Percentiles rank a stretch among this genome's conserved stretches.
Conservation (phyloP, 192 early-diverging fungal species). For the Coemansia umbellata region DNA sequence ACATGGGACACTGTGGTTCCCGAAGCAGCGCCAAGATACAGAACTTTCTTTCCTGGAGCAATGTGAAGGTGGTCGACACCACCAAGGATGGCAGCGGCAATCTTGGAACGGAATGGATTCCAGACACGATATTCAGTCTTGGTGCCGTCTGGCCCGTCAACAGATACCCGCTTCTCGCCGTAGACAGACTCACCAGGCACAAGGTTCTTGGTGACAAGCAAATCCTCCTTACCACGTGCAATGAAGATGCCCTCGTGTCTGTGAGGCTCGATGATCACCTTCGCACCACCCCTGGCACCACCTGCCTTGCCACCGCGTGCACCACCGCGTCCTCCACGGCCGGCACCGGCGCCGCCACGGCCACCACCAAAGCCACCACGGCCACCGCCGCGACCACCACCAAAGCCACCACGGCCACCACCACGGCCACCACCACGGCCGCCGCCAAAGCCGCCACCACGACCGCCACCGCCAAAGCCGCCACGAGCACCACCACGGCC, state of each 20-base stretch:
- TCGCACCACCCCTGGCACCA: conserved; percentile 85
- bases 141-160: conserved; percentile 91
- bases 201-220: conserved; percentile 97
- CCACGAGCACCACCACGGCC: conserved; percentile 47
- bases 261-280: conserved; percentile 96
- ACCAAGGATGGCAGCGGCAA: conserved; percentile 95
- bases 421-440: conserved; percentile 48
- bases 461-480: conserved; percentile 52
- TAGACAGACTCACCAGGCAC: conserved; percentile 96
- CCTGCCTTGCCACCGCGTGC: conserved; percentile 61
- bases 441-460: conserved; percentile 18
- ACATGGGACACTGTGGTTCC: conserved; percentile 97
- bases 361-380: conserved; percentile 42
- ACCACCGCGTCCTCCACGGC: conserved; percentile 49
- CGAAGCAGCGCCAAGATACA: conserved; percentile 94
- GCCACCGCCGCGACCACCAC: conserved; percentile 50
- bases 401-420: conserved; percentile 30
- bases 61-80: conserved; percentile 96
- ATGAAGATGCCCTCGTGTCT: conserved; percentile 95
- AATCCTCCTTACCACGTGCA: conserved; percentile 98
- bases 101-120: conserved; percentile 99
- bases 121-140: conserved; percentile 99
- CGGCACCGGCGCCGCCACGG: conserved; percentile 57
- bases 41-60: conserved; percentile 91
- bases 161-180: conserved; percentile 96